Base-by-base conservation (phyloP, 495 filamentous ascomycete species). In the Collariella sp. region DNA sequence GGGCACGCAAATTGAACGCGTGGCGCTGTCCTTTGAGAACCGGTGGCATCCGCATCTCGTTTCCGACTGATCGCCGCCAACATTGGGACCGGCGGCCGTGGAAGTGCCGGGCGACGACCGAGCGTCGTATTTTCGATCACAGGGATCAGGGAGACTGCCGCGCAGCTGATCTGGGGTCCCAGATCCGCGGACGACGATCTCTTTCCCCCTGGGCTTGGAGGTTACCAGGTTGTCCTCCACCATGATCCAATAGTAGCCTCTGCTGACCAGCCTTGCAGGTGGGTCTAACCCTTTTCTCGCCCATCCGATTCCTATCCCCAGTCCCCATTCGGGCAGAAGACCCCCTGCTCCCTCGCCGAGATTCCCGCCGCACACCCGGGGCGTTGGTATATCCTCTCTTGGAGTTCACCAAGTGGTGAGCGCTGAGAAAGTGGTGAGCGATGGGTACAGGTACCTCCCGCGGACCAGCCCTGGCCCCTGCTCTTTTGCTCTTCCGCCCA, bases 131-230 rank as follows among this genome's bases (percentile, higher is more conserved):
- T 36, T 49, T 46, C 57, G 54, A 62, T 66, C 63, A 64, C 65
- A 66, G 59, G 65, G 65, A 59, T 68, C 58, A 55, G 53, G 35
- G 9, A 52, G 46, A 57, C 55, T 54, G 53, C 57, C 56, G 56
- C 55, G 47, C 61, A 63, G 64, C 62, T 67, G 64, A 65, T 67
- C 64, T 60, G 59, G 59, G 61, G 51, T 58, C 48, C 55, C 51
- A 54, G 63, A 63, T 62, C 48, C 57, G 51, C 62, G 15, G 49
- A 53, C 48, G 58, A 50, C 63, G 63, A 66, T 66, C 63, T 59
- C 60, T 48, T 36, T 41, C 50, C 51, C 61, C 56, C 57, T 57
- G 62, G 54, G 40, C 46, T 48, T 63, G 50, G 54, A 46, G 51
- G 38, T 44, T 48, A 33, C 56, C 46, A 54, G 50, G 56, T 50